Percentiles rank a stretch among this genome's conserved stretches.
phyloP scores from a whole-genome alignment of 2,329 filamentous ascomycete genomes.

The Leptographium flavum region DNA sequence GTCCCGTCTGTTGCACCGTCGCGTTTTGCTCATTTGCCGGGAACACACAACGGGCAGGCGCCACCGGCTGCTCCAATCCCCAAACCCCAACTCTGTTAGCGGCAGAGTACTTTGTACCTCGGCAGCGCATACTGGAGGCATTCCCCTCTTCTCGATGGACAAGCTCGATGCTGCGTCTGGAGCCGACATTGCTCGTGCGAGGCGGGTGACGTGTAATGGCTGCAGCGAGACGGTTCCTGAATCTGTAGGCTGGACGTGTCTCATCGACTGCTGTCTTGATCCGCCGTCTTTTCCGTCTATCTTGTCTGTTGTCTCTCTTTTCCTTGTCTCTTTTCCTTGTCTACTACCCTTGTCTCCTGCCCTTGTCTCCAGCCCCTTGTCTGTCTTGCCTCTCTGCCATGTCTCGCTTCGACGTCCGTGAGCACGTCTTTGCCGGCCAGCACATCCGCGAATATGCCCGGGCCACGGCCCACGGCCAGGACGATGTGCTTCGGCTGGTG shows the following conservation, averaged over 20 bases:
- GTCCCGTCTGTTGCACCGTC: too few species aligned
- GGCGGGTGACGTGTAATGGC: neutral
- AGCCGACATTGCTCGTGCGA: neutral
- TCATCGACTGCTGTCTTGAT: neutral
- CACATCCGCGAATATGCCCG: slow-evolving; percentile 73
- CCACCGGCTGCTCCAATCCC: too few species aligned
- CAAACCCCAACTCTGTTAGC: too few species aligned
- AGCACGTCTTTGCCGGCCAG: slow-evolving; percentile 59
- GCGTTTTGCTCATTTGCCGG: too few species aligned
- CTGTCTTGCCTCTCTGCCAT: slow-evolving; percentile 3
- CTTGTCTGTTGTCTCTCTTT: neutral
- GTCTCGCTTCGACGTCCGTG: slow-evolving; percentile 45
- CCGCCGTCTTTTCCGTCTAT: too few species aligned
- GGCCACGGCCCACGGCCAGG: slow-evolving; percentile 56
- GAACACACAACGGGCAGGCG: too few species aligned
- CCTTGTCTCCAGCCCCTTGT: neutral
- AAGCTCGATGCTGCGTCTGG: neutral
- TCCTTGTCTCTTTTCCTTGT: neutral
- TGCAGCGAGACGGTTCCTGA: too few species aligned
- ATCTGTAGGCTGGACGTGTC: neutral
- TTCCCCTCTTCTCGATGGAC: neutral
- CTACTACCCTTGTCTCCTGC: neutral
- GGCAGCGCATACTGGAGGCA: neutral
- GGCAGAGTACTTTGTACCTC: neutral
- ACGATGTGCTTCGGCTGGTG: slow-evolving; percentile 58